Evolutionary conservation across 2,329 filamentous ascomycete species (phyloP).

Genomic region (Blastomyces silverae): DNA sequence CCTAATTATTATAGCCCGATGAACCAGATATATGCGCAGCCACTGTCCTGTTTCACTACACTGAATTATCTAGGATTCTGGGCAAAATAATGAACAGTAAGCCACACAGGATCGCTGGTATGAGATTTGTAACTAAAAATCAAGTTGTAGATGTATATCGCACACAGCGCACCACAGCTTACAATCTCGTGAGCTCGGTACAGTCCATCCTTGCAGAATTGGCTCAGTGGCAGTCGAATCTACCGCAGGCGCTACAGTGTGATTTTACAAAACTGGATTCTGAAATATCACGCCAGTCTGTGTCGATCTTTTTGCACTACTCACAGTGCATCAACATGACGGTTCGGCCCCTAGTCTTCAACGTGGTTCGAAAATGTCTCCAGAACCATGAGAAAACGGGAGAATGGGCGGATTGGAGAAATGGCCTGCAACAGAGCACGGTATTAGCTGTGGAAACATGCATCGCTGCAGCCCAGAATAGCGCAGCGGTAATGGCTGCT

Average conservation of each 20-base stretch:
- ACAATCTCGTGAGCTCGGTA: conserved; percentile 46
- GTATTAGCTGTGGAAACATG: conserved; percentile 49
- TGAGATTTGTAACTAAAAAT: conserved; percentile 19
- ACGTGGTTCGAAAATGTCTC: conserved; percentile 48
- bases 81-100: conserved; percentile 43
- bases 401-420: conserved; percentile 39
- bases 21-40: conserved; percentile 43
- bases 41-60: conserved; percentile 48
- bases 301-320: conserved; percentile 50
- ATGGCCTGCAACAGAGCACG: conserved; percentile 45
- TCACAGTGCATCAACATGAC: conserved; percentile 56
- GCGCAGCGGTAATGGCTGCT: conserved; percentile 45
- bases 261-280: conserved; percentile 42
- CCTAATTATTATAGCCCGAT: conserved; percentile 23
- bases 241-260: conserved; percentile 46
- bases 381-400: conserved; percentile 31
- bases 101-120: not conserved
- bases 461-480: conserved; percentile 46
- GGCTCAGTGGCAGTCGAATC: conserved; percentile 45
- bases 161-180: conserved; percentile 43
- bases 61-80: conserved; percentile 48
- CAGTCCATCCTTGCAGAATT: conserved; percentile 48
- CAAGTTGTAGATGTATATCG: conserved; percentile 43
- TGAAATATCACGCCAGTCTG: conserved; percentile 44
- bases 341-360: conserved; percentile 48